Evolutionary conservation across 2,329 filamentous ascomycete species (phyloP).

Genomic region (Xylariales sp.): DNA sequence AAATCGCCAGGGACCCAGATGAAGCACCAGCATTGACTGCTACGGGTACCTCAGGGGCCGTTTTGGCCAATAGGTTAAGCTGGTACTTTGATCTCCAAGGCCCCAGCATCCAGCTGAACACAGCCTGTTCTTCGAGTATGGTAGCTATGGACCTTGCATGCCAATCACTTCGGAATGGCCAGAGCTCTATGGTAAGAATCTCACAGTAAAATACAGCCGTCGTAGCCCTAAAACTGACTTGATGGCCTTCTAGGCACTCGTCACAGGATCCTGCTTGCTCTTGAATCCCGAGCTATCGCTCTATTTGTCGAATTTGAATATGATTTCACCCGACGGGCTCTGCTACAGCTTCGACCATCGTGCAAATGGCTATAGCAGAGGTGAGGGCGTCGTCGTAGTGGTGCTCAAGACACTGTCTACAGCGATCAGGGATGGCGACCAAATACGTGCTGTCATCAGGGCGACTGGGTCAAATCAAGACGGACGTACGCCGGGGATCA

Average conservation of each 20-base stretch:
- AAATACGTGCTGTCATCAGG: conserved; percentile 54
- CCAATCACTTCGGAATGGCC: neutral
- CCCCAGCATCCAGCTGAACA: conserved; percentile 2
- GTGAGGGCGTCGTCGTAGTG: conserved; percentile 55
- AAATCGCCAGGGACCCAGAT: conserved; percentile 36
- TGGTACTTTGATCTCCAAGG: conserved; percentile 34
- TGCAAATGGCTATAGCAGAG: conserved; percentile 62
- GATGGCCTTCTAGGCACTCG: conserved; percentile 41
- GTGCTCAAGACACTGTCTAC: conserved; percentile 53
- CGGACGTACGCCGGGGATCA: conserved; percentile 58
- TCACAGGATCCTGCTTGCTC: conserved; percentile 45
- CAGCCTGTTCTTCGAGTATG: conserved; percentile 6
- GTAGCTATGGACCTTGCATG: conserved; percentile 6
- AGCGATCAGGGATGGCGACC: conserved; percentile 51
- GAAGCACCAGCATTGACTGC: conserved; percentile 25
- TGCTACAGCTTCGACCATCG: conserved; percentile 53
- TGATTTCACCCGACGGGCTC: conserved; percentile 45
- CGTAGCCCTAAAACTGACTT: no score
- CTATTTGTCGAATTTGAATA: conserved; percentile 36
- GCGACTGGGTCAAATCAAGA: conserved; percentile 55
- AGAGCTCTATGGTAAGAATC: conserved; percentile 4
- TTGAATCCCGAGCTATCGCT: conserved; percentile 43
- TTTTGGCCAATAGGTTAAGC: conserved; percentile 45
- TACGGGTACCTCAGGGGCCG: conserved; percentile 36
- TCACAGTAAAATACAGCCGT: no score